Base-by-base conservation (phyloP, 2,329 filamentous ascomycete species). In the Exophiala viscosa region DNA sequence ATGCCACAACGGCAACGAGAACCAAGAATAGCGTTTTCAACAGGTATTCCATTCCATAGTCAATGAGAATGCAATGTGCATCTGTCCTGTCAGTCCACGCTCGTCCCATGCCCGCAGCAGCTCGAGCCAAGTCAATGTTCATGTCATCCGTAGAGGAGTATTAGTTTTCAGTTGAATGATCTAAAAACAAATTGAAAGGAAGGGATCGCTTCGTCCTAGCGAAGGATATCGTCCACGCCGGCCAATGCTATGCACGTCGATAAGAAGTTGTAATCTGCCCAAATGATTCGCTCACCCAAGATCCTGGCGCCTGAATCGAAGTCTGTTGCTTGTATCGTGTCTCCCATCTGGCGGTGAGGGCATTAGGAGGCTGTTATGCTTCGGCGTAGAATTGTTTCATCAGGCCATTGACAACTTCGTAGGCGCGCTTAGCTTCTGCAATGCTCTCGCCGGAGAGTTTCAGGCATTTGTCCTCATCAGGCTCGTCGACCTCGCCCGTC, bases 351-450 rank as follows among this genome's bases (percentile, higher is more conserved):
- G 23, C 14, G 13, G 10, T 40, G 36, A 14, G 32, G 20, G 38
- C 33, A 50, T 4, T 4, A 18, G 31, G 47, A 45, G 18, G 13
- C 34, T 31, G 32, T 39, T 40, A 50, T 7, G 43, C 13, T 10
- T 82, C 79, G 55, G 77, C 72, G 69, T 87, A 96, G 70, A 89
- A 95, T 60, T 78, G 73, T 67, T 76, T 80, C 66, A 99, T 79
- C 54, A 83, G 77, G 59, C 73, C 77, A 70, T 91, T 84, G 45
- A 87, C 87, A 48, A 88, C 85, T 42, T 76, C 69, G 69, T 90
- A 96, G 65, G 95, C 90, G 55, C 75, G 70, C 76, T 91, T 90
- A 56, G 90, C 87, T 41, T 80, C 76, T 42, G 76, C 74, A 58
- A 97, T 79, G 6, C 85, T 88, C 40, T 83, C 81, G 60, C 76